These are phyloP conservation scores for Skeletonema menzelii DNA, from an alignment of 108 stramenopile genomes.

Conservation along the genomic window DNA sequence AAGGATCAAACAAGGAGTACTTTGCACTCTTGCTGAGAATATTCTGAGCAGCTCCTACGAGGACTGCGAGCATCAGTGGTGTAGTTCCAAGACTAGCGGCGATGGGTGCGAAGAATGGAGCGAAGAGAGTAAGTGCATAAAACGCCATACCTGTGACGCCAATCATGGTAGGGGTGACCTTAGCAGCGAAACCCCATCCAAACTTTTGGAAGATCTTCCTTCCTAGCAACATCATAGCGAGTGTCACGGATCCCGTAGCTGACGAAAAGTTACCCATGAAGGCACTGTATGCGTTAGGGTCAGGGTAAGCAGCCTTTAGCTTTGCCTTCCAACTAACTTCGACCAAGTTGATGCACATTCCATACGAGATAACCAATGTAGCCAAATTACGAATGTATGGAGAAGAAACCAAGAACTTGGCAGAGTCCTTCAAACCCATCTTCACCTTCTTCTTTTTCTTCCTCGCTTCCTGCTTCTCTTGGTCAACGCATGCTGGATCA, in stretches of 20 bases:
- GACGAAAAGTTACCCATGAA: conserved; percentile 99
- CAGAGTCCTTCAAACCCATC: conserved; percentile 90
- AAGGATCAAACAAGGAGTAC: conserved; percentile 97
- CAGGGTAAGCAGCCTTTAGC: conserved; percentile 95
- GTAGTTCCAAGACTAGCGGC: conserved; percentile 80
- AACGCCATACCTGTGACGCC: conserved; percentile 90
- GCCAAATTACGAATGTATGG: conserved; percentile 93
- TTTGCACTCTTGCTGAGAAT: conserved; percentile 94
- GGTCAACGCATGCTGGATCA: conserved; percentile 68
- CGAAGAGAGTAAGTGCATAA: conserved; percentile 89
- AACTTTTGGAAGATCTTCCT: conserved; percentile 90
- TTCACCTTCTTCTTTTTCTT: conserved; percentile 84
- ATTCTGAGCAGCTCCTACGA: conserved; percentile 96
- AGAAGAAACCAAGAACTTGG: conserved; percentile 89
- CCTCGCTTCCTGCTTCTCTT: conserved; percentile 52
- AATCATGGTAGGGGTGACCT: conserved; percentile 95
- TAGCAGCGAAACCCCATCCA: conserved; percentile 92
- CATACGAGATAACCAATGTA: conserved; percentile 94
- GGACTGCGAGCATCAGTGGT: conserved; percentile 93
- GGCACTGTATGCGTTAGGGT: conserved; percentile 96
- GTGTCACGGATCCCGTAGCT: conserved; percentile 92
- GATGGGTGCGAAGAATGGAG: conserved; percentile 72
- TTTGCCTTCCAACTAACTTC: conserved; percentile 99
- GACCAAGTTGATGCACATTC: conserved; percentile 99
- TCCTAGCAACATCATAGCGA: conserved; percentile 96